A percentile compares a stretch with the other conserved stretches of the same genome.
Conservation (phyloP, 2,329 filamentous ascomycete genomes). For the Claviceps maximensis region DNA sequence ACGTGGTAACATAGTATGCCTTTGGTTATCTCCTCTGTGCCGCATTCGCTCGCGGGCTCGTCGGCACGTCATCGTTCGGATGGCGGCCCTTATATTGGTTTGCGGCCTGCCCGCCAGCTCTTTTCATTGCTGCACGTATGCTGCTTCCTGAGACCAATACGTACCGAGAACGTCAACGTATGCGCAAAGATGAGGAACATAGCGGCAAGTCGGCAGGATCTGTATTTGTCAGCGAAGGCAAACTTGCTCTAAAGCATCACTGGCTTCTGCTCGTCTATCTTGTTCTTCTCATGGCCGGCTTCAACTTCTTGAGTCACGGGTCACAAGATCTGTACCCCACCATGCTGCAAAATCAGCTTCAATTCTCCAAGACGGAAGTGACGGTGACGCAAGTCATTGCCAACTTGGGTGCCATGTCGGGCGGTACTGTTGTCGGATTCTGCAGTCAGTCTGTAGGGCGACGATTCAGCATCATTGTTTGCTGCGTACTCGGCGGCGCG, state of each 20-base stretch:
- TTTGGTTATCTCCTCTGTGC: conserved; percentile 50
- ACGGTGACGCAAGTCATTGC: conserved; percentile 62
- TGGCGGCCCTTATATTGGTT: conserved; percentile 91
- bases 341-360: conserved; percentile 43
- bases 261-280: conserved; percentile 73
- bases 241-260: conserved; percentile 63
- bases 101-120: conserved; percentile 62
- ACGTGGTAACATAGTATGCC: conserved; percentile 33
- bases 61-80: conserved; percentile 62
- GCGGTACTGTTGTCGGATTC: conserved; percentile 56
- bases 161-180: conserved; percentile 51
- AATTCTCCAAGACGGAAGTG: conserved; percentile 38
- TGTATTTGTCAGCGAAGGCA: conserved; percentile 62
- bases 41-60: conserved; percentile 50
- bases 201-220: conserved; percentile 28
- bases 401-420: conserved; percentile 56
- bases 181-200: conserved; percentile 34
- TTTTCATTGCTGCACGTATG: conserved; percentile 70
- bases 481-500: conserved; percentile 54
- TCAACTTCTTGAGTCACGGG: conserved; percentile 84
- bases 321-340: conserved; percentile 51
- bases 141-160: conserved; percentile 66
- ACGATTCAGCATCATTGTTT: conserved; percentile 53
- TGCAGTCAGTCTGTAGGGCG: conserved; percentile 56
- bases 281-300: conserved; percentile 76